A percentile compares a stretch with the other conserved stretches of the same genome.
phyloP scores from a whole-genome alignment of 805 yeast species.

The Monosporozyma siamensis region DNA sequence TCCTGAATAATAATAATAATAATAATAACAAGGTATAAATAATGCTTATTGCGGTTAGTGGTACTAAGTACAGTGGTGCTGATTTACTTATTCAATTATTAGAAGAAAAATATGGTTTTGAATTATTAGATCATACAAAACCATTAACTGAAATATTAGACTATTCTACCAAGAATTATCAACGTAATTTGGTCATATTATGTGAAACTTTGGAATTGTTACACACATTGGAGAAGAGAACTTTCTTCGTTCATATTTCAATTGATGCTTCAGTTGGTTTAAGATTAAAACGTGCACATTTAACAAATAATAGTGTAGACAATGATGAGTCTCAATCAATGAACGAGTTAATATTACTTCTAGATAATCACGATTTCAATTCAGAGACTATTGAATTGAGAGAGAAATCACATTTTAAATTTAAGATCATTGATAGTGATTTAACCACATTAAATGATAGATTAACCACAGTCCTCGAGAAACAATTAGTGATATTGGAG shows the following conservation, averaged over 20 bases:
- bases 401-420: conserved; percentile 20
- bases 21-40: no score
- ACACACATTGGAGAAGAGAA: conserved; percentile 49
- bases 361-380: conserved; percentile 25
- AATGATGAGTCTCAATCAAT: conserved; percentile 18
- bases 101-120: conserved; percentile 10
- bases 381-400: conserved; percentile 14
- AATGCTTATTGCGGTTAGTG: conserved; percentile 26
- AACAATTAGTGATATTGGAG: conserved; percentile 11
- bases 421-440: conserved; percentile 10
- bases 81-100: conserved; percentile 15
- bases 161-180: conserved; percentile 61
- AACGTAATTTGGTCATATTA: conserved; percentile 47
- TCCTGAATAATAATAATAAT: no score
- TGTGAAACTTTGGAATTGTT: conserved; percentile 37
- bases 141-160: conserved; percentile 39
- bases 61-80: conserved; percentile 21
- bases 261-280: conserved; percentile 60
- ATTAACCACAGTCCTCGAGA: conserved; percentile 9
- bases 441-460: conserved; percentile 4
- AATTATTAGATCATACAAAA: conserved; percentile 9
- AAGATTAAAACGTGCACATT: conserved; percentile 30
- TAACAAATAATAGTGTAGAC: conserved; percentile 5
- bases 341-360: conserved; percentile 30
- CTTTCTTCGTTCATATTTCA: conserved; percentile 73